phyloP scores from a whole-genome alignment of 805 yeast genomes.

The Starmerella stigmatis region DNA sequence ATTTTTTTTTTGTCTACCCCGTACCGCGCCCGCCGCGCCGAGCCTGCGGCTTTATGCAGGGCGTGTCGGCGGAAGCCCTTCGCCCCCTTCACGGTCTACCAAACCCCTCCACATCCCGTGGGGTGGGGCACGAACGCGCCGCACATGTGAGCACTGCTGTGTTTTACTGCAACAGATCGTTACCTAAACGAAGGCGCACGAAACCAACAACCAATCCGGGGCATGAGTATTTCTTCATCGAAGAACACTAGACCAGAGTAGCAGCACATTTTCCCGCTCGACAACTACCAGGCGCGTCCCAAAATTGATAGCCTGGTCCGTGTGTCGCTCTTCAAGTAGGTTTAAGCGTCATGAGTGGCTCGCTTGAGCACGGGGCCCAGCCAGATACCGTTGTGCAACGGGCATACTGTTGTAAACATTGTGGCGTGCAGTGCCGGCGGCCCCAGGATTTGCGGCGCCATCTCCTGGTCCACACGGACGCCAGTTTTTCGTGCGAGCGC shows the following conservation, averaged over 20 bases:
- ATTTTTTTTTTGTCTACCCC: no score
- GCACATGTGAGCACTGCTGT: conserved; percentile 6
- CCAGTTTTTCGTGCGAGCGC: conserved; percentile 36
- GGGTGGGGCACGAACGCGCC: conserved; percentile 9
- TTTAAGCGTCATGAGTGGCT: conserved; percentile 5
- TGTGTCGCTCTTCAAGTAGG: background rate
- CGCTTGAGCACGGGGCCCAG: conserved; percentile 12
- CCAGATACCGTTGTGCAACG: conserved; percentile 12
- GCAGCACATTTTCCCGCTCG: background rate
- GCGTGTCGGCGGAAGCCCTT: no score
- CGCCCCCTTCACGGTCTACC: no score
- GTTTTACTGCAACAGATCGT: conserved; percentile 4
- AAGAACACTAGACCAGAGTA: background rate
- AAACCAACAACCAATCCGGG: conserved; percentile 6
- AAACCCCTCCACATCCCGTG: background rate
- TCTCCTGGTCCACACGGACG: conserved; percentile 55
- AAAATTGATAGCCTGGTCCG: no score
- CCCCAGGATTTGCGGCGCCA: conserved; percentile 71
- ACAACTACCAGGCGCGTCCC: no score
- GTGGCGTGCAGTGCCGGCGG: conserved; percentile 55
- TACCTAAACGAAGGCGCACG: conserved; percentile 8
- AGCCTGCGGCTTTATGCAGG: conserved; percentile 3
- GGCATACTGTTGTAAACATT: conserved; percentile 40
- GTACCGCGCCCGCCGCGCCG: no score
- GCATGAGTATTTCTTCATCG: conserved; percentile 5